Conservation (phyloP, 148 eudicot species). For the Rhododendron mucronatum region DNA sequence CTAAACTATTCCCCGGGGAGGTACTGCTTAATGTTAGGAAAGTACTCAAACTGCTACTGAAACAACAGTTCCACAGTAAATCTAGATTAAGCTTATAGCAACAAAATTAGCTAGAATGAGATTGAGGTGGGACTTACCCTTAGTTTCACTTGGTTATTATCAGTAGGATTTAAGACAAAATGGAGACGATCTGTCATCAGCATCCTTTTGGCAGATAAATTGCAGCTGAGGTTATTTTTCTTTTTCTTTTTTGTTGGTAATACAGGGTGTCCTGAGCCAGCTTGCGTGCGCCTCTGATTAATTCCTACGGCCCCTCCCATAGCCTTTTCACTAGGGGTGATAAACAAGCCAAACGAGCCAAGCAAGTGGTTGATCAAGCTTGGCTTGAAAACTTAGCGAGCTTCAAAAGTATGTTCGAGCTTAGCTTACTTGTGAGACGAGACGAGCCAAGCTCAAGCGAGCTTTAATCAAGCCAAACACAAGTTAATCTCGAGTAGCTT, state of each 20-base stretch:
- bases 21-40: neutral
- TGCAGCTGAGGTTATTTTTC: neutral
- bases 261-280: neutral
- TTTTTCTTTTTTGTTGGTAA: too few relatives aligned
- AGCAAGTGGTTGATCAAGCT: too few relatives aligned
- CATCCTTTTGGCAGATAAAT: neutral
- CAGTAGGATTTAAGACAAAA: neutral
- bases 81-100: neutral
- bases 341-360: too few relatives aligned
- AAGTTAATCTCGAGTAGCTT: too few relatives aligned
- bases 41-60: neutral
- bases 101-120: neutral
- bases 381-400: too few relatives aligned
- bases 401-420: too few relatives aligned
- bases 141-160: neutral
- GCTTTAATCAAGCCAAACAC: too few relatives aligned
- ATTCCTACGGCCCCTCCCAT: neutral
- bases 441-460: too few relatives aligned
- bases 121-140: neutral
- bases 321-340: neutral
- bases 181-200: neutral
- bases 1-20: neutral
- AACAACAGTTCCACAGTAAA: neutral
- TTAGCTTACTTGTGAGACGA: too few relatives aligned
- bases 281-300: neutral